Percentiles rank a stretch among this genome's conserved stretches.
Evolutionary conservation across 2,329 filamentous ascomycete genomes (phyloP).

Genomic region (Pseudogymnoascus sp.): DNA sequence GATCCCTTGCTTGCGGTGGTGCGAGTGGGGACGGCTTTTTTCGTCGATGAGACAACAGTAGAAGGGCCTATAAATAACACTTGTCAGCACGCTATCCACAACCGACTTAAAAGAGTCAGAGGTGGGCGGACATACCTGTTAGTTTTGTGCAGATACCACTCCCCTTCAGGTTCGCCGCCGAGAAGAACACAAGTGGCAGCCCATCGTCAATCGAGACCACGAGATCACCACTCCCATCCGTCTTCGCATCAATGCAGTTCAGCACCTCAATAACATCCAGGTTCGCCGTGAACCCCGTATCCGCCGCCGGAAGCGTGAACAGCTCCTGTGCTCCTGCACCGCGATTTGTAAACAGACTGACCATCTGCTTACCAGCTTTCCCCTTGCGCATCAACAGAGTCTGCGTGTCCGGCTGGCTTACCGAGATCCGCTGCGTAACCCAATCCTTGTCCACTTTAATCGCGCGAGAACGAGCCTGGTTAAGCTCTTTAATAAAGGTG

Average conservation of each 20-base stretch:
- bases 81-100: neutral
- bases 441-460: slow-evolving; percentile 1
- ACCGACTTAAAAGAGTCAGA: neutral
- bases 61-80: neutral
- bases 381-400: neutral
- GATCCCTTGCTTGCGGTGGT: neutral
- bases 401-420: neutral
- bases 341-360: neutral
- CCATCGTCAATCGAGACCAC: neutral
- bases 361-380: neutral
- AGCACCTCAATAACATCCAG: neutral
- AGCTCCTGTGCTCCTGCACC: neutral
- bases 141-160: slow-evolving; percentile 4
- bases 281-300: slow-evolving; percentile 1
- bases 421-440: neutral
- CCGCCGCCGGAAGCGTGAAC: neutral
- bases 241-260: slow-evolving; percentile 6
- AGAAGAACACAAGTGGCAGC: neutral
- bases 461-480: slow-evolving; percentile 32
- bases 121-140: neutral
- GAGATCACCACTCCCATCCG: neutral
- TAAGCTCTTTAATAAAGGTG: slow-evolving; percentile 32
- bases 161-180: neutral
- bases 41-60: slow-evolving; percentile 1
- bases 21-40: neutral